Evolutionary conservation across 2,329 filamentous ascomycete species (phyloP).

Genomic region (Aspergillus fijiensis): DNA sequence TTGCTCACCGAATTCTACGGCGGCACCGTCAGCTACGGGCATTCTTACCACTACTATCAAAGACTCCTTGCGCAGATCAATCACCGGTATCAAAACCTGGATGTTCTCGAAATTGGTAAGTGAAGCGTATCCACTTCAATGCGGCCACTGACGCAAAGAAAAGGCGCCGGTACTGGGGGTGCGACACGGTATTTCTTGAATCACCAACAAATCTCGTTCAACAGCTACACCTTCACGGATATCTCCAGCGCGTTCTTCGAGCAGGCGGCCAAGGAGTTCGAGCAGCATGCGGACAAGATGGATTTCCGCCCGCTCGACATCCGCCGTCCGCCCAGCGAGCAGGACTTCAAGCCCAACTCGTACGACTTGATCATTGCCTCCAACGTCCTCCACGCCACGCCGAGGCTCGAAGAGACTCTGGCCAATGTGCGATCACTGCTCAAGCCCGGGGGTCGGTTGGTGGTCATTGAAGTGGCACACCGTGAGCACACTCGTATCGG

Average conservation of each 20-base stretch:
- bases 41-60: too few species aligned
- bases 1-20: too few species aligned
- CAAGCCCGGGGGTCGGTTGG: constrained; percentile 11
- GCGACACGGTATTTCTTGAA: constrained; percentile 34
- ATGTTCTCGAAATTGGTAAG: too few species aligned
- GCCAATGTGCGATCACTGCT: constrained; percentile 28
- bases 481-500: neutral
- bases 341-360: constrained; percentile 33
- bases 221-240: constrained; percentile 48
- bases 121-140: too few species aligned
- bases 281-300: constrained; percentile 13
- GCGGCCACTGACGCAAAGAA: too few species aligned
- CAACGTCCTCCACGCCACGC: constrained; percentile 42
- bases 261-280: constrained; percentile 26
- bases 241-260: constrained; percentile 45
- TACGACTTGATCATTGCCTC: constrained; percentile 39
- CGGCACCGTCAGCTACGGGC: too few species aligned
- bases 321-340: constrained; percentile 27
- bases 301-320: constrained; percentile 33
- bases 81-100: too few species aligned
- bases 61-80: too few species aligned
- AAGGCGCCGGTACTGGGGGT: constrained; percentile 42
- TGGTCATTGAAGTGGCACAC: neutral
- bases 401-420: constrained; percentile 22
- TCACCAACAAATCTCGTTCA: constrained; percentile 26